Evolutionary conservation across 805 yeast genomes (phyloP), one percentile per base, ranked within the genome.

Genomic region (Ogataea wickerhamii): DNA sequence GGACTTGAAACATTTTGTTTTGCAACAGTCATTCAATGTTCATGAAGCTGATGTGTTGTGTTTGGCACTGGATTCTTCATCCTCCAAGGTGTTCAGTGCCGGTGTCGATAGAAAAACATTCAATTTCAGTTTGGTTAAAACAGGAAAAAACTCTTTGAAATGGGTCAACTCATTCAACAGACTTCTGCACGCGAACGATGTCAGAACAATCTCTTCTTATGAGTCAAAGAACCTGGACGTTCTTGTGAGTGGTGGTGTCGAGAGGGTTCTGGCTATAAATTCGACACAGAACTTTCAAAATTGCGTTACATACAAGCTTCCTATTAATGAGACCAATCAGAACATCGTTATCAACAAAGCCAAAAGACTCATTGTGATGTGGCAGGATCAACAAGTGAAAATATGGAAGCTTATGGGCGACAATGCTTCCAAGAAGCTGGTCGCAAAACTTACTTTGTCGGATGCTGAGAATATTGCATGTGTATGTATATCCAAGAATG

Each of bases 101-200:
- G 97, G 98, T 52, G 88, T 93, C 33, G 99, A 93, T 60, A 74
- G 97, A 52, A 88, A 88, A 56, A 87, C 93, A 34, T 84, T 78
- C 55, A 83, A 80, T 53, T 86, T 82, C 60, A 68, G 71, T 43
- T 61, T 72, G 36, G 68, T 82, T 3, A 68, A 67, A 41, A 45
- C 57, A 28, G 61, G 62, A 5, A 51, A 58, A n/a, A 48, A 43
- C 17, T 32, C 52, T 4, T 47, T 64, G 28, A 78, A 79, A 55
- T 91, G 98, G 98, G 75, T 83, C 13, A 81, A 78, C 51, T 72
- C 79, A 45, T 74, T 80, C 37, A 86, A 80, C 60, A 73, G 96
- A 54, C 70, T 91, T 37, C 70, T 88, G 44, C 98, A 93, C 60
- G 77, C 93, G 27, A 80, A 84, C 56, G 98, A 89, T 61, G 78